phyloP scores from a whole-genome alignment of 2,329 filamentous ascomycete genomes.

The Fusarium albosuccineum region DNA sequence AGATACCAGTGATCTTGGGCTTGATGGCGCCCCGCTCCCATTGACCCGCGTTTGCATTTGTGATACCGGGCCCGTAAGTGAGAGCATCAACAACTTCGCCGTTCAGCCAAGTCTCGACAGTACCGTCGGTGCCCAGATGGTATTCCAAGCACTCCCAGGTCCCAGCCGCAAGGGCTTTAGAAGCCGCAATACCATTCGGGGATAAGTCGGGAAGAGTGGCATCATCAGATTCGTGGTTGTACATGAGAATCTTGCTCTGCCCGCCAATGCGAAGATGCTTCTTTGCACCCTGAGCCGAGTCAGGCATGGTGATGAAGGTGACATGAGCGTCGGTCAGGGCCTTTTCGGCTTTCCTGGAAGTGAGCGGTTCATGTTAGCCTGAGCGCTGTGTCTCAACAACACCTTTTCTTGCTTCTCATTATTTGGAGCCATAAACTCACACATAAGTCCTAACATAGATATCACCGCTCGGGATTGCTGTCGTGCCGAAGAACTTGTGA shows the following conservation, averaged over 20 bases:
- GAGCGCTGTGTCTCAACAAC: neutral
- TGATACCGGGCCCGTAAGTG: conserved; percentile 53
- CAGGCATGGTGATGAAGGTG: conserved; percentile 74
- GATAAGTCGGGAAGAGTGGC: conserved; percentile 72
- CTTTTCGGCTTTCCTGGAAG: conserved; percentile 65
- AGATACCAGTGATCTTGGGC: conserved; percentile 67
- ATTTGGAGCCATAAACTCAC: conserved; percentile 55
- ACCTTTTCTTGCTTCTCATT: too few species aligned
- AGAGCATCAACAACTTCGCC: conserved; percentile 64
- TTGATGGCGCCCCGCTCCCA: conserved; percentile 64
- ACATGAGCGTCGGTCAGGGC: conserved; percentile 71
- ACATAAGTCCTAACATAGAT: conserved; percentile 68
- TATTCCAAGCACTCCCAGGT: conserved; percentile 73
- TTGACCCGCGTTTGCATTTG: conserved; percentile 60
- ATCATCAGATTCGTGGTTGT: conserved; percentile 73
- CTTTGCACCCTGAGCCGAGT: conserved; percentile 65
- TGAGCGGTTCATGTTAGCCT: neutral
- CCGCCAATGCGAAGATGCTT: conserved; percentile 74
- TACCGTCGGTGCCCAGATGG: conserved; percentile 69
- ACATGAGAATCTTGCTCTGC: conserved; percentile 72
- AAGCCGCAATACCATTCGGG: conserved; percentile 69
- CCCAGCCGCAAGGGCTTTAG: conserved; percentile 62
- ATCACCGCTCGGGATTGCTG: conserved; percentile 66
- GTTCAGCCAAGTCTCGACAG: conserved; percentile 72
- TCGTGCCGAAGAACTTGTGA: conserved; percentile 73